A percentile compares a stretch with the other conserved stretches of the same genome.
Conservation (phyloP, 768 basidiomycete species). For the Stropharia rugosoannulata region DNA sequence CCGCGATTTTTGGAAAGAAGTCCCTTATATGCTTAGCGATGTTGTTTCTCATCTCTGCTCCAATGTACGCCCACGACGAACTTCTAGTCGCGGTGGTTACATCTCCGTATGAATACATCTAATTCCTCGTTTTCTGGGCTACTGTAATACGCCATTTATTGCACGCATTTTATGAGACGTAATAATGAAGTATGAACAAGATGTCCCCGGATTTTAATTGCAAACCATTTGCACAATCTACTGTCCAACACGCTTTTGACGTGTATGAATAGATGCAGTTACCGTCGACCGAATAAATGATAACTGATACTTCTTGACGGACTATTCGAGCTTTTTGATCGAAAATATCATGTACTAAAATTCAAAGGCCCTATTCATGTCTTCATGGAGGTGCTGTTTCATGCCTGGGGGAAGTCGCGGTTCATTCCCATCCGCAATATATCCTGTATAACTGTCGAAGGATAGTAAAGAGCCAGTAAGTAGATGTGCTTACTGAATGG, state of each 20-base stretch:
- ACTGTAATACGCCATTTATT: neutral
- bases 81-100: constrained; percentile 69
- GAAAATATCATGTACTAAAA: constrained; percentile 37
- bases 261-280: no score
- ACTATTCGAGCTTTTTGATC: no score
- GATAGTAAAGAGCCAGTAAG: neutral
- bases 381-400: constrained; percentile 80
- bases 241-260: no score
- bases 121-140: neutral
- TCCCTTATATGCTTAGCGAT: constrained; percentile 82
- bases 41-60: constrained; percentile 78
- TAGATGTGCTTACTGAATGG: constrained; percentile 71
- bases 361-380: constrained; percentile 86
- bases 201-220: no score
- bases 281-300: no score
- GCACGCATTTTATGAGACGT: no score
- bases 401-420: constrained; percentile 89
- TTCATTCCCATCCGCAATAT: constrained; percentile 49
- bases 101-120: constrained; percentile 60
- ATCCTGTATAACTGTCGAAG: constrained; percentile 30
- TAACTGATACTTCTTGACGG: no score
- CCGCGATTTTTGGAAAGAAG: constrained; percentile 89
- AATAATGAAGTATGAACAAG: no score
- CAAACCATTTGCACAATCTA: no score
- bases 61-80: constrained; percentile 63